Conservation (phyloP, 352 stramenopile species). For the Pythium rishiriense region DNA sequence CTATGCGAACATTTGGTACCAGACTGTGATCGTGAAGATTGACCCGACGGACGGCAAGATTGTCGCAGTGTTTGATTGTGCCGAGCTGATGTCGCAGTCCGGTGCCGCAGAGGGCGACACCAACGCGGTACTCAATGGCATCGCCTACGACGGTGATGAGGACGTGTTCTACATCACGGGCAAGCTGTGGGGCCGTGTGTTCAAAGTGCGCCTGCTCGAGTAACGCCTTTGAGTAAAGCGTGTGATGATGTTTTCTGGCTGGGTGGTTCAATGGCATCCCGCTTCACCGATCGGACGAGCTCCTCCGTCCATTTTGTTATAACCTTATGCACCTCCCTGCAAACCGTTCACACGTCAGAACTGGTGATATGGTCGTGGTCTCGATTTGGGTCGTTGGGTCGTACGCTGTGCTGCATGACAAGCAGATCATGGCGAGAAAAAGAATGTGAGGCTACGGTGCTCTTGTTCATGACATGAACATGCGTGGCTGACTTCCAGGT, state of each 20-base stretch:
- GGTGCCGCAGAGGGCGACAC: constrained; percentile 48
- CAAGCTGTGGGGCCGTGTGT: constrained; percentile 92
- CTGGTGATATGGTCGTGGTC: no score
- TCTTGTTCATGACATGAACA: no score
- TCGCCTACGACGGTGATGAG: constrained; percentile 88
- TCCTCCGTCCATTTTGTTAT: no score
- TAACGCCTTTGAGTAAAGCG: background rate
- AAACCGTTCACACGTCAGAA: no score
- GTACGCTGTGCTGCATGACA: no score
- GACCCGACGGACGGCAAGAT: constrained; percentile 83
- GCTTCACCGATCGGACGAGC: no score
- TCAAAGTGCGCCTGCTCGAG: constrained; percentile 80
- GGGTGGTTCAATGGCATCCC: no score
- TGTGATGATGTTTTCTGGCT: background rate
- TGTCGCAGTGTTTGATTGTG: constrained; percentile 89
- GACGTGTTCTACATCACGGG: constrained; percentile 93
- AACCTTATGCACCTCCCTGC: no score
- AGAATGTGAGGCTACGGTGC: no score
- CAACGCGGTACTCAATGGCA: constrained; percentile 92
- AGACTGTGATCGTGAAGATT: constrained; percentile 92
- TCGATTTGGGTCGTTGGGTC: no score
- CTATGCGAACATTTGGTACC: constrained; percentile 95
- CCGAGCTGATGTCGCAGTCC: constrained; percentile 50
- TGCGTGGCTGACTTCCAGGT: no score
- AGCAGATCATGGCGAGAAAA: no score